Conservation (phyloP, 495 filamentous ascomycete genomes). For the Neurospora africana region DNA sequence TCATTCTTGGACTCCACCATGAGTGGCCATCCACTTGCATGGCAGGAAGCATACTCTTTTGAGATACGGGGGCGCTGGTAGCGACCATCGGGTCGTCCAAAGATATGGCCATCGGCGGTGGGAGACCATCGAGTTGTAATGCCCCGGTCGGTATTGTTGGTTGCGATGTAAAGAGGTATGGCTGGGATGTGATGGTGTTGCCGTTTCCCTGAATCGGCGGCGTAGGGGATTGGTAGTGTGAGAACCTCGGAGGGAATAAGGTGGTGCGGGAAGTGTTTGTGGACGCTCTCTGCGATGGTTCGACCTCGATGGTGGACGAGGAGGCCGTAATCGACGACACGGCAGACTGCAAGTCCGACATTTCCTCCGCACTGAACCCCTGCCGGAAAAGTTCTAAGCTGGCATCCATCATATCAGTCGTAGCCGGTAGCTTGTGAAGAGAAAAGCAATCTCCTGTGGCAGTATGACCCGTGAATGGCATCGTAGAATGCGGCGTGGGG, state of each 20-base stretch:
- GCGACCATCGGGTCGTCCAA: constrained; percentile 12
- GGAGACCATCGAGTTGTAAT: not conserved
- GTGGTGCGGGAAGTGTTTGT: constrained; percentile 23
- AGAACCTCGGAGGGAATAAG: constrained; percentile 10
- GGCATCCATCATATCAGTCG: constrained; percentile 3
- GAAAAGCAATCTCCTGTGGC: not conserved
- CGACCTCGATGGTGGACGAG: constrained; percentile 12
- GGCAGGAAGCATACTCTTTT: constrained; percentile 1
- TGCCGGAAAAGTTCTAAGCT: constrained; percentile 19
- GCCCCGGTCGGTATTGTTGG: constrained; percentile 2
- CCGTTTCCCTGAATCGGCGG: not conserved
- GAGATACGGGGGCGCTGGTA: constrained; percentile 2
- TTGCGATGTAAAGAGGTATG: constrained; percentile 13
- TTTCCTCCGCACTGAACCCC: constrained; percentile 6
- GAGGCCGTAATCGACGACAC: constrained; percentile 15
- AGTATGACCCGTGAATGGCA: constrained; percentile 5
- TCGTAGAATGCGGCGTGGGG: not conserved
- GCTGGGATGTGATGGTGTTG: constrained; percentile 2
- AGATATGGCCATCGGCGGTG: constrained; percentile 11
- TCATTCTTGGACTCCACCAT: constrained; percentile 16
- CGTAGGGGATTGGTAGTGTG: constrained; percentile 3
- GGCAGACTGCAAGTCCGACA: constrained; percentile 13
- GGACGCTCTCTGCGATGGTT: constrained; percentile 10
- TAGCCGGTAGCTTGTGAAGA: constrained; percentile 7
- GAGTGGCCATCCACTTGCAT: constrained; percentile 2